Conservation (phyloP, 345 rosid genomes). For the Eucalyptus caleyi region DNA sequence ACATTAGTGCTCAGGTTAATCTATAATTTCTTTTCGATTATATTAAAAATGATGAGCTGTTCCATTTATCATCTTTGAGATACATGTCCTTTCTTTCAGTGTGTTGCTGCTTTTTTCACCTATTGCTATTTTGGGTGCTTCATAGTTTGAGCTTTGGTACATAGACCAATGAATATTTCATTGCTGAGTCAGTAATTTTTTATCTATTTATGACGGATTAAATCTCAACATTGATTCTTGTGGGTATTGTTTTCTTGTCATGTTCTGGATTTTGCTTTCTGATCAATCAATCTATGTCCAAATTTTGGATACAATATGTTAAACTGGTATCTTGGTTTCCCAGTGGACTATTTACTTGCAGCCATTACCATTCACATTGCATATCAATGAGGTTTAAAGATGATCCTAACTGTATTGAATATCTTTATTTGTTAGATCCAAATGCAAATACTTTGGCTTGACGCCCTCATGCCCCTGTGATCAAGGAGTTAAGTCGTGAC, state of each 20-base stretch:
- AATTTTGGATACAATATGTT: background rate
- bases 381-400: background rate
- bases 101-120: background rate
- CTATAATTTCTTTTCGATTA: background rate
- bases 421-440: background rate
- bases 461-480: background rate
- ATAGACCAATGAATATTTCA: background rate
- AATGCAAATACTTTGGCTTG: background rate
- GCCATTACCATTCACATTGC: background rate
- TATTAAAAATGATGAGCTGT: background rate
- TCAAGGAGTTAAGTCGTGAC: background rate
- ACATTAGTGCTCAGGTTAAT: conserved; percentile 67
- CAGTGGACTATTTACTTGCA: background rate
- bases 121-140: background rate
- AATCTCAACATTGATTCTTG: background rate
- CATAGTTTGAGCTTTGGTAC: background rate
- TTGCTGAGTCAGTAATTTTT: background rate
- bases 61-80: background rate
- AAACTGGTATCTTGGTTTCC: background rate
- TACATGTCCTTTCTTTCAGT: background rate
- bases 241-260: background rate
- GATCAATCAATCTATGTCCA: background rate
- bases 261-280: background rate
- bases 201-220: background rate
- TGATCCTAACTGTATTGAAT: background rate